phyloP scores from a whole-genome alignment of 108 stramenopile species.

The Skeletonema potamos region DNA sequence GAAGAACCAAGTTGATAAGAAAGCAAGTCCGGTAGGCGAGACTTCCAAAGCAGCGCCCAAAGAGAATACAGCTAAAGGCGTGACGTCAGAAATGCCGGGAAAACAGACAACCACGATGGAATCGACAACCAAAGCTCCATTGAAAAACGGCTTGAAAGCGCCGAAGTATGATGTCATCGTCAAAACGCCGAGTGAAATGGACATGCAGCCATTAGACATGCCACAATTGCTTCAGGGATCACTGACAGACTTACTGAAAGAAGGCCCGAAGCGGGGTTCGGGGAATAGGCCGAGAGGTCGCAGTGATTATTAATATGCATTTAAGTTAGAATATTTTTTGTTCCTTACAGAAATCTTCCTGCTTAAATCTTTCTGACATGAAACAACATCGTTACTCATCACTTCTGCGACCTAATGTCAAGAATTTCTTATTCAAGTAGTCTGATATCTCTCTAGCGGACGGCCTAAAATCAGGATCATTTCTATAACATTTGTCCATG shows the following conservation, averaged over 20 bases:
- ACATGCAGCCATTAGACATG: conserved; percentile 1
- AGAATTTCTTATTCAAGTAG: conserved; percentile 19
- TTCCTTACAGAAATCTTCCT: not conserved
- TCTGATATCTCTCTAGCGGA: conserved; percentile 60
- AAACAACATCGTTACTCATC: not conserved
- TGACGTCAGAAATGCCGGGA: not conserved
- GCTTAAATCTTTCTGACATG: not conserved
- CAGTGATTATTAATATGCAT: not conserved
- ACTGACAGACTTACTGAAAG: not conserved
- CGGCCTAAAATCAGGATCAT: conserved; percentile 61
- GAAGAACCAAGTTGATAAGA: not conserved
- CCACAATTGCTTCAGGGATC: conserved; percentile 6
- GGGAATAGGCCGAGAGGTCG: not conserved
- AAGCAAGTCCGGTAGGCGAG: not conserved
- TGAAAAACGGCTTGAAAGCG: conserved; percentile 1
- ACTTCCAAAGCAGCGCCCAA: not conserved
- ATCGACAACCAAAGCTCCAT: not conserved
- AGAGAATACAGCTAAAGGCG: not conserved
- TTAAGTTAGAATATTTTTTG: not conserved
- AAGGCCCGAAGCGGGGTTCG: not conserved
- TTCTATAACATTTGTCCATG: conserved; percentile 70
- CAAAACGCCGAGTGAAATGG: not conserved
- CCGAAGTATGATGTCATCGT: conserved; percentile 1
- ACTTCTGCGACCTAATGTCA: not conserved
- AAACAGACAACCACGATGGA: not conserved